Base-by-base conservation (phyloP, 768 basidiomycete genomes). In the Lentinula guzmanii region DNA sequence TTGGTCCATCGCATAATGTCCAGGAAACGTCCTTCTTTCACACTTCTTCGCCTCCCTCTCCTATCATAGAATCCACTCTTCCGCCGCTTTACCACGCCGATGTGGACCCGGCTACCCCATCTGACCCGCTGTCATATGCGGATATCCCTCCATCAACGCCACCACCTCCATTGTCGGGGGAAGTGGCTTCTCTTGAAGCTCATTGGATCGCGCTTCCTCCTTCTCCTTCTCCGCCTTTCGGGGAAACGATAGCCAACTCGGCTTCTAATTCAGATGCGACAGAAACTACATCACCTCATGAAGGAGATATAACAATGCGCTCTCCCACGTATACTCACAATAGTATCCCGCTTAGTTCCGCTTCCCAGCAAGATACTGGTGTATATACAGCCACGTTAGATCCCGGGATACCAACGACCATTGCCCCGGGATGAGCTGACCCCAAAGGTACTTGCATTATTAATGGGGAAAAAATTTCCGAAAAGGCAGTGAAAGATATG, bases 1-100 rank as follows among this genome's bases (percentile, higher is more conserved):
- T 68, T 34, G 46, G 46, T 70, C 74, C n/a, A 70, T 70, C 16
- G 65, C 68, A 24, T 33, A 37, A 57, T 16, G 34, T 37, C 39
- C 37, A n/a, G 6, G 28, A 37, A 5, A 31, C 37, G 4, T 37
- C 35, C n/a, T 42, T 37, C 41, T 37, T 37, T 43, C 28, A 57
- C 55, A 28, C 35, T 15, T n/a, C 21, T 37, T 24, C 37, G 55
- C 55, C 24, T 42, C 41, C 35, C 21, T 57, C 28, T 39, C 28
- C 34, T 39, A 11, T 21, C 11, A 33, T 8, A 34, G 37, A 33
- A 11, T 13, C 31, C 24, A 43, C 8, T 35, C 55, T 41, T 43
- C 55, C 41, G 24, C 55, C 55, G 16, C n/a, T 57, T 8, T 57
- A 57, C 53, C 31, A 3, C 21, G 4, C 52, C 16, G 18, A 28